Percentiles rank a stretch among this genome's conserved stretches.
phyloP scores from a whole-genome alignment of 306 rosid species.

The Rosa rugosa region DNA sequence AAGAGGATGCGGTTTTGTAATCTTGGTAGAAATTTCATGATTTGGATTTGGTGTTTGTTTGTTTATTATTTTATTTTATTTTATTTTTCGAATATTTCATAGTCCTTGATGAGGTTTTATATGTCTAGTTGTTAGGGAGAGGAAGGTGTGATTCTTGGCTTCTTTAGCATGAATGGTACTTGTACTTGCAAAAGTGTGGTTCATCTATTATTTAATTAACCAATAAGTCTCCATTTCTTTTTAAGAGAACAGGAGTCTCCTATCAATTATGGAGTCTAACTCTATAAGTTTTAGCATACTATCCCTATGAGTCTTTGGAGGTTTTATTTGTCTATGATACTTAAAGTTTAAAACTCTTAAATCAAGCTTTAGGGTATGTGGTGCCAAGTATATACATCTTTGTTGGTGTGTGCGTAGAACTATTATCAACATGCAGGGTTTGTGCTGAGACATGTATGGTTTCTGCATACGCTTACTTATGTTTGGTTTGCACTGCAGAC shows the following conservation, averaged over 20 bases:
- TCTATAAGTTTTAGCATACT: neutral
- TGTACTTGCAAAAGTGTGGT: neutral
- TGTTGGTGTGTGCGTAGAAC: neutral
- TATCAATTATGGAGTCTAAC: neutral
- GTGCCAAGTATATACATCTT: neutral
- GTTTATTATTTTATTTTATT: neutral
- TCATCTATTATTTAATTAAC: neutral
- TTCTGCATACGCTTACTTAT: conserved; percentile 11
- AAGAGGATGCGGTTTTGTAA: neutral
- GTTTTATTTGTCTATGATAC: neutral
- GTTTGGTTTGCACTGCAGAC: conserved; percentile 56
- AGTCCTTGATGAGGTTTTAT: neutral
- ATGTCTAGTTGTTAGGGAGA: neutral
- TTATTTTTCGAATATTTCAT: neutral
- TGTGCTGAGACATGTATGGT: neutral
- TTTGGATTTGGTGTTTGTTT: neutral
- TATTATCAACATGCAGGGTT: neutral
- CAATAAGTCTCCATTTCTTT: neutral
- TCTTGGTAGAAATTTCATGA: neutral
- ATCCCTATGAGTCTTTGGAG: neutral
- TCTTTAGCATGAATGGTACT: neutral
- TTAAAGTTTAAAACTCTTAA: neutral
- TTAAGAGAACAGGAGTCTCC: neutral
- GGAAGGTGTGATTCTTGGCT: neutral
- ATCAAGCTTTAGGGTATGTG: neutral